These are phyloP conservation scores for Remersonia thermophila DNA, from an alignment of 2,329 filamentous ascomycete genomes.

Conservation along the genomic window DNA sequence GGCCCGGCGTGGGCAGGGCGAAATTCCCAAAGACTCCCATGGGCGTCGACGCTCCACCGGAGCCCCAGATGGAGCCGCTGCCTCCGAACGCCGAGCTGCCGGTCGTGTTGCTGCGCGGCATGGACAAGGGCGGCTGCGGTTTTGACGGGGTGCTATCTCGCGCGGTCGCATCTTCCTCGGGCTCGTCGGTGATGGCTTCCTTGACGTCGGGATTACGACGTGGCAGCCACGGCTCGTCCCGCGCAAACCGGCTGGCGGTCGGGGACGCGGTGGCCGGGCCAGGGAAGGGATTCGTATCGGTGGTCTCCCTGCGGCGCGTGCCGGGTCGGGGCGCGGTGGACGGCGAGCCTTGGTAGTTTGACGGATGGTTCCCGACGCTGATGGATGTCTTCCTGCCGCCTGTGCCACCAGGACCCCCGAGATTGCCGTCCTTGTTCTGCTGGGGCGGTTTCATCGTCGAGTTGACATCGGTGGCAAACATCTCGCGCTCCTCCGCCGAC, in stretches of 20 bases:
- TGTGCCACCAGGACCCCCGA: conserved; percentile 35
- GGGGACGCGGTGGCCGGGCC: conserved; percentile 47
- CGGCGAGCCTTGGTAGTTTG: conserved; percentile 57
- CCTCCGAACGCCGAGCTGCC: conserved; percentile 34
- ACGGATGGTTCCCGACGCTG: conserved; percentile 50
- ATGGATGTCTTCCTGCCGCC: conserved; percentile 73
- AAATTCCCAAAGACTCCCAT: conserved; percentile 90
- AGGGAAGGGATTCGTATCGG: conserved; percentile 52
- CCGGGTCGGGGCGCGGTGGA: conserved; percentile 58
- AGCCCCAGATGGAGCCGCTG: conserved; percentile 33
- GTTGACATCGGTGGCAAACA: conserved; percentile 80
- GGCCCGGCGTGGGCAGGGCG: conserved; percentile 47
- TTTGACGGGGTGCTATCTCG: conserved; percentile 21
- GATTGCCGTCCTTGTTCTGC: conserved; percentile 54
- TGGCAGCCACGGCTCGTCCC: conserved; percentile 52
- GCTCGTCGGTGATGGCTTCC: conserved; percentile 40
- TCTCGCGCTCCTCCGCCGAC: conserved; percentile 50
- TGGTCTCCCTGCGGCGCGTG: conserved; percentile 70
- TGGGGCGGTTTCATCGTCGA: conserved; percentile 80
- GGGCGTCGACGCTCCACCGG: conserved; percentile 45
- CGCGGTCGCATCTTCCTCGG: conserved; percentile 31
- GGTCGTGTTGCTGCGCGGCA: conserved; percentile 43
- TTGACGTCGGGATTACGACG: conserved; percentile 42
- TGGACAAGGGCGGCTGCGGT: conserved; percentile 30
- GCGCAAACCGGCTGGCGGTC: conserved; percentile 44